phyloP scores from a whole-genome alignment of 1,284 basidiomycete species.

The Amylostereum areolatum region DNA sequence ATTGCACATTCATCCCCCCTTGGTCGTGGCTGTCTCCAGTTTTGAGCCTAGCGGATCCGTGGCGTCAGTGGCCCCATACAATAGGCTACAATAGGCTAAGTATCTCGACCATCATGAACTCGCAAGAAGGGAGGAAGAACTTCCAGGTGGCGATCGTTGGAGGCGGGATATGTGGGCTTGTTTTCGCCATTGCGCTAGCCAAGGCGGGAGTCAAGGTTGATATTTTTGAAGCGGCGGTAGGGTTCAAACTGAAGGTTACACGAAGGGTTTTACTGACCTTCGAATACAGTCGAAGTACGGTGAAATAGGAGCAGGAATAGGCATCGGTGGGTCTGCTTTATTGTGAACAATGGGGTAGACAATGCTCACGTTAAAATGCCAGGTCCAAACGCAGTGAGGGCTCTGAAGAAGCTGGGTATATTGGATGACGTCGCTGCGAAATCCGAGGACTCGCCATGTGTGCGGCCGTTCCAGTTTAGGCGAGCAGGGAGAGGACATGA shows the following conservation, averaged over 20 bases:
- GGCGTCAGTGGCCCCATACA: no score
- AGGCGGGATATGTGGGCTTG: constrained; percentile 14
- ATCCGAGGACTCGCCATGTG: constrained; percentile 26
- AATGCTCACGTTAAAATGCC: not conserved
- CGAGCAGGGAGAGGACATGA: constrained; percentile 36
- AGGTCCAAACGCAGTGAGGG: constrained; percentile 47
- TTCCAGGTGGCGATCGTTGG: constrained; percentile 15
- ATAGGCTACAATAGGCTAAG: no score
- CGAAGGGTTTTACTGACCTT: not conserved
- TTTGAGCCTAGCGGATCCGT: no score
- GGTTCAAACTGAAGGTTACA: not conserved
- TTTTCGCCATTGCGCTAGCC: constrained; percentile 13
- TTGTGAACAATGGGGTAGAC: not conserved
- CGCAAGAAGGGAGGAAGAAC: constrained; percentile 2
- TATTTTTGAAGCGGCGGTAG: constrained; percentile 15
- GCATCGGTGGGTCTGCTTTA: constrained; percentile 29
- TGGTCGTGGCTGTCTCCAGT: no score
- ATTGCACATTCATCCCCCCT: no score
- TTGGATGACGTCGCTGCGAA: constrained; percentile 31
- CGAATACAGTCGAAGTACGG: constrained; percentile 34
- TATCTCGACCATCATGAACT: no score
- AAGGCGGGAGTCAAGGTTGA: constrained; percentile 11
- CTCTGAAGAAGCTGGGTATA: constrained; percentile 35
- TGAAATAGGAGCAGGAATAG: constrained; percentile 48
- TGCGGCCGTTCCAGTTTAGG: constrained; percentile 31